Percentiles rank a stretch among this genome's conserved stretches.
phyloP scores from a whole-genome alignment of 306 rosid genomes.

The Cucurbita pepo region DNA sequence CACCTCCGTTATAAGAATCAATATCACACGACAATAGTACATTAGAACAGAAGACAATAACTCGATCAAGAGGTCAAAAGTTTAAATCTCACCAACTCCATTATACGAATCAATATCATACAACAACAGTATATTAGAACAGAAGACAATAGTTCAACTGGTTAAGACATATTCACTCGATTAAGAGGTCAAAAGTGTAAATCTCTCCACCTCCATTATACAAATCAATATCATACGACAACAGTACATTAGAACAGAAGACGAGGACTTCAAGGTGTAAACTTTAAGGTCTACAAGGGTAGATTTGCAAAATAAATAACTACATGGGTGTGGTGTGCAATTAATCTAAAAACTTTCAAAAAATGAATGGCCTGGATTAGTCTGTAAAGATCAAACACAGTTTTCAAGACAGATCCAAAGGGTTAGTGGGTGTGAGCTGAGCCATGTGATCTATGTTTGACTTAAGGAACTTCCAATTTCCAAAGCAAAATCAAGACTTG shows the following conservation, averaged over 20 bases:
- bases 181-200: too few species aligned
- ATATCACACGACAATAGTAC: neutral
- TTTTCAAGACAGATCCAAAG: constrained; percentile 12
- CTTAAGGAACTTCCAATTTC: constrained; percentile 47
- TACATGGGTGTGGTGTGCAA: neutral
- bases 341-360: neutral
- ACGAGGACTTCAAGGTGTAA: too few species aligned
- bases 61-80: too few species aligned
- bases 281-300: neutral
- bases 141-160: neutral
- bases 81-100: neutral
- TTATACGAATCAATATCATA: too few species aligned
- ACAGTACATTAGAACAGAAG: too few species aligned
- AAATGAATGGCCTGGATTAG: neutral
- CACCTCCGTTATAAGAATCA: too few species aligned
- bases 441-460: constrained; percentile 67
- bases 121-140: neutral
- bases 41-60: too few species aligned
- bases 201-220: neutral
- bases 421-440: constrained; percentile 19
- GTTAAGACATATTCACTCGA: neutral
- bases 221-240: neutral
- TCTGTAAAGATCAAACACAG: constrained; percentile 1
- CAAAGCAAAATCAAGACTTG: constrained; percentile 38
- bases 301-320: neutral